Base-by-base conservation (phyloP, 2,329 filamentous ascomycete genomes). In the Cladosporium oxysporum region DNA sequence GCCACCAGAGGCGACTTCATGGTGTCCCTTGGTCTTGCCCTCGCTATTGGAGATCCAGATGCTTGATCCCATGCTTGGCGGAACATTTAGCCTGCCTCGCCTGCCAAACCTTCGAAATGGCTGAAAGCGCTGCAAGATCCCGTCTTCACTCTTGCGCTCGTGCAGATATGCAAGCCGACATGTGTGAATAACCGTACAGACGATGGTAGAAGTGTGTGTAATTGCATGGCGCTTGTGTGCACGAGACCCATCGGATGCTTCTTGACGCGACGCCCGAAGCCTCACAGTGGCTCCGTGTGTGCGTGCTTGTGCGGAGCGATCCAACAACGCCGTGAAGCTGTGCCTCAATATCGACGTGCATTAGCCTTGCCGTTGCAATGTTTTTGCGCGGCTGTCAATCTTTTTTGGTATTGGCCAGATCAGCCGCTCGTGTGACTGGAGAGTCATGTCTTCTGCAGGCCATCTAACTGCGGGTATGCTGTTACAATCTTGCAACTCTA, bases 271-370 rank as follows among this genome's bases (percentile, higher is more conserved):
- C n/a, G 41, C 41, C 7, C 26, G 18, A 53, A 14, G 16, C 12
- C 49, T 53, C 26, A 12, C 49, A 16, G 49, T 29, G 8, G 16
- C 28, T 28, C 49, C 49, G 49, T 29, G 23, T 53, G 49, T 53
- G 14, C 29, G 55, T 26, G 55, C 55, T 21, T 35, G 18, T 16
- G n/a, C 55, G 31, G 52, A 29, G 52, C 10, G 29, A 33, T 33
- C n/a, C 41, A 23, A 31, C 52, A 33, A 41, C 33, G 55, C 31
- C 55, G 31, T 21, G 18, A 35, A 33, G 55, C 33, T 58, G 55
- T 58, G 55, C 33, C 55, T 58, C 55, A 58, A 58, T 58, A 58
- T 58, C 29, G 33, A n/a, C 10, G 6, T 33, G 18, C 52, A 55
- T 31, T 33, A 31, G 52, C 28, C 16, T 55, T 31, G 18, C 52